Evolutionary conservation across 352 stramenopile genomes (phyloP).

Genomic region (Phytophthora brassicae): DNA sequence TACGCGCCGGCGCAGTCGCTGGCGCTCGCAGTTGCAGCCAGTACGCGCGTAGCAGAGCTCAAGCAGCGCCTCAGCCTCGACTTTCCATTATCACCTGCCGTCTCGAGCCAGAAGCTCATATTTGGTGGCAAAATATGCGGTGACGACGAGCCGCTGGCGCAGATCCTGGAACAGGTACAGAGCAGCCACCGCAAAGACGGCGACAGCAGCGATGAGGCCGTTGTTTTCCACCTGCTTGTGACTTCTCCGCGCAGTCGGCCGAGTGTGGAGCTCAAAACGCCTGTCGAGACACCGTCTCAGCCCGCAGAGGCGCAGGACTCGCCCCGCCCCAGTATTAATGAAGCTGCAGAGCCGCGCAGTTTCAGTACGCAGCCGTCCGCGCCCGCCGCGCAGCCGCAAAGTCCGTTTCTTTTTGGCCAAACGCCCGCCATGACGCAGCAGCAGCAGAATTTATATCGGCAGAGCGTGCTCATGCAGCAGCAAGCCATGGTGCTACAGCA

Average conservation of each 20-base stretch:
- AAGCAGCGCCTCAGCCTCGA: conserved; percentile 57
- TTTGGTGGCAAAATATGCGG: conserved; percentile 87
- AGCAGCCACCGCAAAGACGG: conserved; percentile 31
- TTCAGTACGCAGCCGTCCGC: conserved; percentile 11
- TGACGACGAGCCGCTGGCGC: conserved; percentile 52
- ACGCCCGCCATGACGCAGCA: conserved; percentile 24
- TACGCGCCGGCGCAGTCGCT: conserved; percentile 62
- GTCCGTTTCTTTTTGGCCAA: conserved; percentile 20
- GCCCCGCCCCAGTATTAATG: conserved; percentile 20
- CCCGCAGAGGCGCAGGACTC: conserved; percentile 29
- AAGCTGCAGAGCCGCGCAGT: conserved; percentile 1
- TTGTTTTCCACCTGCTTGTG: conserved; percentile 82
- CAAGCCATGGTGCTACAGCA: conserved; percentile 75
- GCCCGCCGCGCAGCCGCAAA: not conserved
- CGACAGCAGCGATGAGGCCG: conserved; percentile 30
- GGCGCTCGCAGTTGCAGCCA: conserved; percentile 41
- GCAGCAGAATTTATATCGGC: conserved; percentile 58
- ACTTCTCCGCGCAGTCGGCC: conserved; percentile 28
- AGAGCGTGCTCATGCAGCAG: conserved; percentile 78
- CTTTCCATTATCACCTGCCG: conserved; percentile 48
- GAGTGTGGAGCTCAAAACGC: conserved; percentile 12
- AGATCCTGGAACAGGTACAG: conserved; percentile 49
- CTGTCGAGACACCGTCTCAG: conserved; percentile 4
- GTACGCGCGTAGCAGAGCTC: conserved; percentile 50
- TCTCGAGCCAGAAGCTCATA: conserved; percentile 78